A percentile compares a stretch with the other conserved stretches of the same genome.
Evolutionary conservation across 352 stramenopile genomes (phyloP).

Genomic region (Vaucheria bursata): DNA sequence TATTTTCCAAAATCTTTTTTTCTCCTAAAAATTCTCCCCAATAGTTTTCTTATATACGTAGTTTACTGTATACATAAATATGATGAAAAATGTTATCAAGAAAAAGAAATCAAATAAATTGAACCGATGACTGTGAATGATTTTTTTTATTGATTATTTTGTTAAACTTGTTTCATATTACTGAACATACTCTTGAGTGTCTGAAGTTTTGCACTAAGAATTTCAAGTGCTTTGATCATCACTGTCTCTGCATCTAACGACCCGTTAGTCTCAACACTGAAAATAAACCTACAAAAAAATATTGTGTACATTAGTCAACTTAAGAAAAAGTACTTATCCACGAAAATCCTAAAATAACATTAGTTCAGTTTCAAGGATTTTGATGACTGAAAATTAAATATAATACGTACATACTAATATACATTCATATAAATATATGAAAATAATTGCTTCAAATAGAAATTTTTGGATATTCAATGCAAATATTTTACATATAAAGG

Average conservation of each 20-base stretch:
- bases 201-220: constrained; percentile 24
- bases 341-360: neutral
- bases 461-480: no score
- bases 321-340: neutral
- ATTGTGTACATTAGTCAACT: neutral
- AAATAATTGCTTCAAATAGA: neutral
- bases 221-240: constrained; percentile 30
- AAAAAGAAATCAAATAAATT: no score
- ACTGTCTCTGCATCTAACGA: constrained; percentile 37
- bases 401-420: neutral
- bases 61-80: no score
- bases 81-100: no score
- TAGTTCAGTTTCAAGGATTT: neutral
- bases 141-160: neutral
- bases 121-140: no score
- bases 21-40: no score
- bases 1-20: no score
- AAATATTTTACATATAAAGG: no score
- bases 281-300: constrained; percentile 2
- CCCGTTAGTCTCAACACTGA: constrained; percentile 43
- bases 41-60: no score
- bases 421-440: neutral
- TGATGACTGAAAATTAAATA: neutral
- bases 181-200: constrained; percentile 36
- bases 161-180: constrained; percentile 9